phyloP scores from a whole-genome alignment of 768 basidiomycete genomes.

The Serendipita vermifera region DNA sequence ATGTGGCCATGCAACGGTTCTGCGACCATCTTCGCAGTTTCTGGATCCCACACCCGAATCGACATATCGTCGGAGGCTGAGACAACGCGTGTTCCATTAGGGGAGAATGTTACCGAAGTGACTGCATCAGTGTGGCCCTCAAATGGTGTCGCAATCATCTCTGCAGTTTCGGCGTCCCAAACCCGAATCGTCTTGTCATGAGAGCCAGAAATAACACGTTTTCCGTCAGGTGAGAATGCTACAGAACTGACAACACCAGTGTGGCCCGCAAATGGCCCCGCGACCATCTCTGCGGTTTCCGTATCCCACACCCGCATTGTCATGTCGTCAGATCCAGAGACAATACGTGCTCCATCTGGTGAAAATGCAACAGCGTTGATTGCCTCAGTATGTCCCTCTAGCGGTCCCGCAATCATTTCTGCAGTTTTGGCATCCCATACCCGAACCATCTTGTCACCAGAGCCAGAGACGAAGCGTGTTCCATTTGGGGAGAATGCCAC shows the following conservation, averaged over 20 bases:
- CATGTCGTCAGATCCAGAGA: too few species aligned
- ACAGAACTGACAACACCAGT: too few species aligned
- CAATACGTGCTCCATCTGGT: too few species aligned
- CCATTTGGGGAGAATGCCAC: conserved; percentile 11
- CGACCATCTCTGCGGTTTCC: conserved; percentile 17
- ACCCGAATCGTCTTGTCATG: too few species aligned
- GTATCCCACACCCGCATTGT: too few species aligned
- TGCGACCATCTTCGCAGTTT: conserved; percentile 17
- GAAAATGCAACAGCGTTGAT: conserved; percentile 16
- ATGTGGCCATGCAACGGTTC: conserved; percentile 22
- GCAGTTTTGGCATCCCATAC: conserved; percentile 19
- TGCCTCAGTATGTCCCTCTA: conserved; percentile 16
- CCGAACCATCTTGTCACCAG: conserved; percentile 7
- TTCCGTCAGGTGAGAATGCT: too few species aligned
- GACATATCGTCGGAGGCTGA: conserved; percentile 9
- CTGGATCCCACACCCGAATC: conserved; percentile 16
- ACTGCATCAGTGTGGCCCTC: neutral
- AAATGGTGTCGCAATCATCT: too few species aligned
- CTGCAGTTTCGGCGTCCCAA: too few species aligned
- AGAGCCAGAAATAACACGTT: too few species aligned
- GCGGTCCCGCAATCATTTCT: conserved; percentile 15
- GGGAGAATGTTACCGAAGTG: conserved; percentile 11
- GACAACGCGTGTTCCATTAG: neutral
- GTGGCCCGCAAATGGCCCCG: conserved; percentile 22
- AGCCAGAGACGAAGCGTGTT: conserved; percentile 6